Evolutionary conservation across 192 early-diverging fungal species (phyloP).

Genomic region (Coemansia sp.): DNA sequence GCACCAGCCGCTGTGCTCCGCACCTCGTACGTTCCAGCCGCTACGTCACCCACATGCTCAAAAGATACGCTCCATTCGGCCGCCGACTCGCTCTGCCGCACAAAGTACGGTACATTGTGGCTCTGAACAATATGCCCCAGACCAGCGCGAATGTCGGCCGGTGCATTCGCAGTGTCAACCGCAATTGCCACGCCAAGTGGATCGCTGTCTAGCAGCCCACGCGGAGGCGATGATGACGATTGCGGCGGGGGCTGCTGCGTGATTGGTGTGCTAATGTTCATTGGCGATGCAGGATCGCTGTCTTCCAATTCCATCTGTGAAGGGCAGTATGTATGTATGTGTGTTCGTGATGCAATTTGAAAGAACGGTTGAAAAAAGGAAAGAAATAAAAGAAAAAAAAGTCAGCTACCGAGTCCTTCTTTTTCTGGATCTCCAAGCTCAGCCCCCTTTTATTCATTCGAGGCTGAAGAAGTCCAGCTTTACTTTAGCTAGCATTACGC

Average conservation of each 20-base stretch:
- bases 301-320: conserved; percentile 5
- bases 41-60: conserved; percentile 22
- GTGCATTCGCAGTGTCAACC: conserved; percentile 29
- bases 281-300: conserved; percentile 26
- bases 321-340: no score
- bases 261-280: conserved; percentile 42
- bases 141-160: conserved; percentile 31
- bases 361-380: neutral
- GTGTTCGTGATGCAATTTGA: neutral
- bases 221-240: neutral
- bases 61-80: conserved; percentile 37
- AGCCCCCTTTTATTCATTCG: no score
- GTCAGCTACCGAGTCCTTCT: neutral
- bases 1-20: neutral
- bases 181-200: conserved; percentile 31
- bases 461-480: neutral
- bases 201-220: conserved; percentile 32
- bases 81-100: neutral
- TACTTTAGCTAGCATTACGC: neutral
- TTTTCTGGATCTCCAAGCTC: neutral
- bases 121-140: conserved; percentile 29
- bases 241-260: neutral
- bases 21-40: conserved; percentile 21
- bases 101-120: conserved; percentile 42
- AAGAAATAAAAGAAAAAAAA: neutral